Base-by-base conservation (phyloP, 768 basidiomycete species). In the Podaxis sp. region DNA sequence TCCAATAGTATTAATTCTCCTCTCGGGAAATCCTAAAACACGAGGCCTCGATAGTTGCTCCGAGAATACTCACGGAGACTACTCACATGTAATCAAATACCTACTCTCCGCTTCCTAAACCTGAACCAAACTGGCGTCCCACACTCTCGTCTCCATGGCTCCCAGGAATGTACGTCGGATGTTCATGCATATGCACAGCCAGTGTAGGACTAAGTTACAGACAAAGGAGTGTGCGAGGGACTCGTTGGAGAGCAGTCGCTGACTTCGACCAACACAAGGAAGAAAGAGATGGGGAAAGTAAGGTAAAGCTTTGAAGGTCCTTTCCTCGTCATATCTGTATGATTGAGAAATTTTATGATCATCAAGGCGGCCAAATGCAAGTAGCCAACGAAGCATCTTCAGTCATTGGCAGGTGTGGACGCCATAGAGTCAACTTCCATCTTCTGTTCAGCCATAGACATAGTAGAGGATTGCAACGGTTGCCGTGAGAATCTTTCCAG, bases 361-460 rank as follows among this genome's bases (percentile, higher is more conserved):
- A n/a, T 19, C 15, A n/a, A 43, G 47, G 41, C 33, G 29, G 41
- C 19, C 43, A 13, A 15, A 38, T 37, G 61, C 24, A 19, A 47
- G 53, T 25, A 13, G 15, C 33, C 33, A 33, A 2, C 33, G 6
- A 8, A 17, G 5, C n/a, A 8, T 38, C 15, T 9, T 57, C 54
- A 70, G 56, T 74, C 77, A 19, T 77, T 73, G 59, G 80, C 76
- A 11, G 89, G 89, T 3, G 89, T 91, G 3, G 89, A 90, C 27
- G 89, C 89, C 61, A 85, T 86, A 13, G 89, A 91, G 69, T 91
- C 89, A 41, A 91, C 73, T 66, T 90, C 89, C 82, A 89, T 88
- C 64, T 77, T 80, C 4, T 67, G 50, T 24, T 78, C 74, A 12
- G 64, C 66, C 2, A 64, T 63, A 13, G 66, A 68, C 25, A 67